Evolutionary conservation across 805 yeast genomes (phyloP).

Genomic region (Saccharomycopsis oosterbeekiorum): DNA sequence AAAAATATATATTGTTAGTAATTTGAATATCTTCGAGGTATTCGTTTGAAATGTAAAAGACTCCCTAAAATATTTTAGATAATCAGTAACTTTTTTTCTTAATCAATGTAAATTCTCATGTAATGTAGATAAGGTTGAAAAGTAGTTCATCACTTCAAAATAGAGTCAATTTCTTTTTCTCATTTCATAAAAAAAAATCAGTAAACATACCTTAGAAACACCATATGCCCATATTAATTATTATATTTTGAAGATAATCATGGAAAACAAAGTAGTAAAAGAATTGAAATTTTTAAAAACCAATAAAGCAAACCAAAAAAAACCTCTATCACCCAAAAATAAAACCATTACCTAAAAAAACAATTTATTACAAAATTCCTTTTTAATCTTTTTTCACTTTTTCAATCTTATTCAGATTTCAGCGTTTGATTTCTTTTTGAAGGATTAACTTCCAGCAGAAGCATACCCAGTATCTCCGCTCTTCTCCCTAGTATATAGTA

Average conservation of each 20-base stretch:
- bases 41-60: neutral
- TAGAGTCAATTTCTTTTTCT: neutral
- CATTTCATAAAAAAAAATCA: neutral
- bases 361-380: too few relatives aligned
- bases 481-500: neutral
- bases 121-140: constrained; percentile 19
- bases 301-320: too few relatives aligned
- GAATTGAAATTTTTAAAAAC: neutral
- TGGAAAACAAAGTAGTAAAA: too few relatives aligned
- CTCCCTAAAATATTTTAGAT: neutral
- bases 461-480: neutral
- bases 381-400: too few relatives aligned
- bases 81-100: constrained; percentile 1
- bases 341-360: too few relatives aligned
- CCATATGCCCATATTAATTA: neutral
- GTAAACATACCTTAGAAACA: neutral
- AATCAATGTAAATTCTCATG: constrained; percentile 18
- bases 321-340: too few relatives aligned
- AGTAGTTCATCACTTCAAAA: constrained; percentile 9
- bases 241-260: too few relatives aligned
- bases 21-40: neutral
- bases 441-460: neutral
- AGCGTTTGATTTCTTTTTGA: neutral
- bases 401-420: neutral
- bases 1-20: neutral